Evolutionary conservation across 148 eudicot genomes (phyloP).

Genomic region (Rhododendron williamsianum): DNA sequence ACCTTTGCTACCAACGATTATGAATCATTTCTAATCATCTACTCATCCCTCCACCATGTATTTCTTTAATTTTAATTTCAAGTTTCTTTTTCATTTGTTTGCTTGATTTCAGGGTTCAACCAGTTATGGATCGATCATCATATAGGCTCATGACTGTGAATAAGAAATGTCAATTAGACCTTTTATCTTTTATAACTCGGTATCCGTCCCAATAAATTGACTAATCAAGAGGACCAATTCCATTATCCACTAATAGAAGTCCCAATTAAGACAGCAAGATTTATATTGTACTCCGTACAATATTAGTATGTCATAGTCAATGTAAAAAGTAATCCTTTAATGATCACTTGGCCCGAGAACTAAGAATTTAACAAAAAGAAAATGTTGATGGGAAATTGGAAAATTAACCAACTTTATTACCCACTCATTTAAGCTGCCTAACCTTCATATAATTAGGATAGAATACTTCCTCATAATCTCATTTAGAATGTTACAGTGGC

Average conservation of each 20-base stretch:
- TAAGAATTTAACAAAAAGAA: neutral
- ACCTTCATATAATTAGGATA: neutral
- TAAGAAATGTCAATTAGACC: neutral
- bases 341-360: neutral
- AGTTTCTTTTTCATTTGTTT: neutral
- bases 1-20: neutral
- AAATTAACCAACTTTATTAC: neutral
- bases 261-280: too few species aligned
- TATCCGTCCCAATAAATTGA: neutral
- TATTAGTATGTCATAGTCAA: too few species aligned
- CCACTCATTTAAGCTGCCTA: neutral
- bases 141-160: neutral
- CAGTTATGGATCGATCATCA: neutral
- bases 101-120: neutral
- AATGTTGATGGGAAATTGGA: neutral
- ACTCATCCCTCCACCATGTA: neutral
- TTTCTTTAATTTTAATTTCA: neutral
- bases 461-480: neutral
- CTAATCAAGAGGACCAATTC: neutral
- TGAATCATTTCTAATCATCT: slow-evolving; percentile 5
- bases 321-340: neutral
- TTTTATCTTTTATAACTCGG: too few species aligned
- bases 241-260: neutral
- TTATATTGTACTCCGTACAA: too few species aligned
- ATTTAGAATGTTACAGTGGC: neutral